A percentile compares a stretch with the other conserved stretches of the same genome.
phyloP scores from a whole-genome alignment of 2,329 filamentous ascomycete genomes.

The Metarhizium anisopliae region DNA sequence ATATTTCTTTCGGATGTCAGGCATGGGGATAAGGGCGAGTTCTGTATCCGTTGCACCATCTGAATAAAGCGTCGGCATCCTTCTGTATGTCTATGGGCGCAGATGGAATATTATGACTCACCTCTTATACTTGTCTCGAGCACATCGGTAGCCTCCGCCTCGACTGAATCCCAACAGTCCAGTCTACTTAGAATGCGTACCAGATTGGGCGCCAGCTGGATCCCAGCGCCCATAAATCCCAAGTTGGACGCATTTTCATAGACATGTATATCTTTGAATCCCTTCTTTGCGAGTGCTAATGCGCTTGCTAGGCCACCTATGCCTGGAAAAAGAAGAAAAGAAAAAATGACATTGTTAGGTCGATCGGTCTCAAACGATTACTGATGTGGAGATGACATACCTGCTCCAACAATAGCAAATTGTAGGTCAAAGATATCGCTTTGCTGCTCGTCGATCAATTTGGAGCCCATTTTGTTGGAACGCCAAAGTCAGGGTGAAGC shows the following conservation, averaged over 20 bases:
- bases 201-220: slow-evolving; percentile 77
- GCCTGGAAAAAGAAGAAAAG: slow-evolving; percentile 31
- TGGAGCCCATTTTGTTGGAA: too few species aligned
- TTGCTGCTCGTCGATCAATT: too few species aligned
- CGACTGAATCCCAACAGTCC: slow-evolving; percentile 65
- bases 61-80: slow-evolving; percentile 14
- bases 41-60: slow-evolving; percentile 62
- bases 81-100: neutral
- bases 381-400: neutral
- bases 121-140: slow-evolving; percentile 63
- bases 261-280: slow-evolving; percentile 64
- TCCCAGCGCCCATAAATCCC: slow-evolving; percentile 76
- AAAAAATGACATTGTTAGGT: too few species aligned
- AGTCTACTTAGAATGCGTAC: slow-evolving; percentile 65
- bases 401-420: neutral
- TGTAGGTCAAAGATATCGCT: neutral
- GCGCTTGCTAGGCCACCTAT: slow-evolving; percentile 72
- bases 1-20: slow-evolving; percentile 58
- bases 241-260: slow-evolving; percentile 66
- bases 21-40: slow-evolving; percentile 61
- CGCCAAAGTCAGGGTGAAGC: too few species aligned
- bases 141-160: slow-evolving; percentile 61
- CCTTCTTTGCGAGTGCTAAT: slow-evolving; percentile 65
- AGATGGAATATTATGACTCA: slow-evolving; percentile 14
- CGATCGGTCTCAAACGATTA: too few species aligned